Conservation (phyloP, 164 flowering plant species). For the Tinospora cordifolia region DNA sequence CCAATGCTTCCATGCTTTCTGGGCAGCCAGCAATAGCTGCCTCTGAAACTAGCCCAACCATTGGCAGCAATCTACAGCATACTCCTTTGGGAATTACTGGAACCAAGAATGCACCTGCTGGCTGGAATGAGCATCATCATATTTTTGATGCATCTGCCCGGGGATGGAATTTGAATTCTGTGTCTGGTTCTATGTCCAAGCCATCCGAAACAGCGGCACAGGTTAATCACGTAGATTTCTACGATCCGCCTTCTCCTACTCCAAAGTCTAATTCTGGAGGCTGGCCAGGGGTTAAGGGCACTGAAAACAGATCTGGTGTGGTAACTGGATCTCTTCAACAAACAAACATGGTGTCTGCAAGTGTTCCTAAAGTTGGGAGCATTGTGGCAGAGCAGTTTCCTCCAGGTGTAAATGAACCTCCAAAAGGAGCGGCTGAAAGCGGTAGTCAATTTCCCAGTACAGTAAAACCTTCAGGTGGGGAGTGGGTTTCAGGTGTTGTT, state of each 20-base stretch:
- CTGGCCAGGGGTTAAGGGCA: constrained; percentile 24
- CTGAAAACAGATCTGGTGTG: constrained; percentile 26
- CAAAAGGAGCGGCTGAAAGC: too few species aligned
- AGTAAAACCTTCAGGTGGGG: too few species aligned
- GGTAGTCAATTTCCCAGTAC: too few species aligned
- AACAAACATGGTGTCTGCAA: constrained; percentile 35
- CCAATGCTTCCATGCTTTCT: neutral
- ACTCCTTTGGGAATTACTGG: neutral
- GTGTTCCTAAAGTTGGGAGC: constrained; percentile 30
- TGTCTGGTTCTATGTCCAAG: neutral
- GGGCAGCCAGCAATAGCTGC: constrained; percentile 1
- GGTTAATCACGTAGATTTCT: constrained; percentile 12
- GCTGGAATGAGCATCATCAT: too few species aligned
- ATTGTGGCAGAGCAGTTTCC: neutral
- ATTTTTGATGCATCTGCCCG: too few species aligned
- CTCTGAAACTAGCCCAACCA: neutral
- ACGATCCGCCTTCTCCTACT: constrained; percentile 27
- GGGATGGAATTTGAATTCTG: too few species aligned
- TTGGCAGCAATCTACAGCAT: neutral
- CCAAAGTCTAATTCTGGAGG: constrained; percentile 19
- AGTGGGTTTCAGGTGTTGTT: too few species aligned
- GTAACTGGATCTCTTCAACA: constrained; percentile 25
- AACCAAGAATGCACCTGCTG: too few species aligned
- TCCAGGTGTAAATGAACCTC: too few species aligned
- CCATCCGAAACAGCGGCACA: constrained; percentile 11